phyloP scores from a whole-genome alignment of 2,329 filamentous ascomycete species.

The Metarhizium rileyi region DNA sequence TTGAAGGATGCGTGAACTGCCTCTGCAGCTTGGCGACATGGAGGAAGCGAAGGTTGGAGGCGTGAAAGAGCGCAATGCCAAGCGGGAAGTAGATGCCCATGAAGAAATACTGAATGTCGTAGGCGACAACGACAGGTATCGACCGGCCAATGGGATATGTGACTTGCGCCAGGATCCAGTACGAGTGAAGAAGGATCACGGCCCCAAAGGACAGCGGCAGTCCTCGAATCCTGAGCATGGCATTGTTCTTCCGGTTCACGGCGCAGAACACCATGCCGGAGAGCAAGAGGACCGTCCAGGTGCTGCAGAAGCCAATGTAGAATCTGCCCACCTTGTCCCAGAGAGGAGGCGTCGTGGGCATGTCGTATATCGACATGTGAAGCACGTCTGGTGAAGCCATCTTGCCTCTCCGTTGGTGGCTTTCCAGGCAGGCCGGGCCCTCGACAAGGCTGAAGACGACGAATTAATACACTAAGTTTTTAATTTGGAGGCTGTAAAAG shows the following conservation, averaged over 20 bases:
- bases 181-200: slow-evolving; percentile 26
- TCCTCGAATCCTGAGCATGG: slow-evolving; percentile 30
- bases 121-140: slow-evolving; percentile 30
- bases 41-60: slow-evolving; percentile 42
- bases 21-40: slow-evolving; percentile 39
- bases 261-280: slow-evolving; percentile 26
- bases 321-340: slow-evolving; percentile 21
- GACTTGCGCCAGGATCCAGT: slow-evolving; percentile 32
- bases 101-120: slow-evolving; percentile 45
- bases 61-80: slow-evolving; percentile 49
- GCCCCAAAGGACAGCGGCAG: slow-evolving; percentile 25
- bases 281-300: slow-evolving; percentile 21
- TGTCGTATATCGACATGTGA: slow-evolving; percentile 5
- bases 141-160: slow-evolving; percentile 31
- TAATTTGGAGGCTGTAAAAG: too few relatives aligned
- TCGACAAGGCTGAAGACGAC: neutral
- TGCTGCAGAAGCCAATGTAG: slow-evolving; percentile 17
- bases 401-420: neutral
- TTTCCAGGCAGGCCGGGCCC: neutral
- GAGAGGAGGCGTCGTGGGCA: slow-evolving; percentile 13
- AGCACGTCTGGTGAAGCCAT: slow-evolving; percentile 1
- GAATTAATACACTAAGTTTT: too few relatives aligned
- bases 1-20: slow-evolving; percentile 20
- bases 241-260: slow-evolving; percentile 20
- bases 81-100: slow-evolving; percentile 50